phyloP scores from a whole-genome alignment of 2,329 filamentous ascomycete genomes.

The Fusarium sp. region DNA sequence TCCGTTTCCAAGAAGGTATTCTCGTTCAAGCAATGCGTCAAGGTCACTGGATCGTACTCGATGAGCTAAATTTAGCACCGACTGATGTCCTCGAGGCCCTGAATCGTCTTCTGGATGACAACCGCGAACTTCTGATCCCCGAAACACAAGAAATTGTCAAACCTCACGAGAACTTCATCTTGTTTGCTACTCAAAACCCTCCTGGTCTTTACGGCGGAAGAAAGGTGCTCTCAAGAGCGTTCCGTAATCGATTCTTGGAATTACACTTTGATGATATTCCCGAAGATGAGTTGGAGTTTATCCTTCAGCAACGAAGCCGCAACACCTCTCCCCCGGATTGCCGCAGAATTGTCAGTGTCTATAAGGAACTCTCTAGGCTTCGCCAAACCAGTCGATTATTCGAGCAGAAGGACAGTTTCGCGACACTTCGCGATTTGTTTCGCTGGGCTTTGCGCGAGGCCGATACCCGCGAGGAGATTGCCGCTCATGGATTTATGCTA shows the following conservation, averaged over 20 bases:
- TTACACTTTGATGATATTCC: slow-evolving; percentile 98
- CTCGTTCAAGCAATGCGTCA: slow-evolving; percentile 91
- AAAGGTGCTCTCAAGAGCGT: slow-evolving; percentile 92
- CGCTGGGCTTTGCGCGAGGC: slow-evolving; percentile 90
- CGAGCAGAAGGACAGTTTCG: slow-evolving; percentile 97
- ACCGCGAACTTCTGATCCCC: slow-evolving; percentile 92
- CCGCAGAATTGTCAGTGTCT: slow-evolving; percentile 89
- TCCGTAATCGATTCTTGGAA: slow-evolving; percentile 96
- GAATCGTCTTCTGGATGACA: slow-evolving; percentile 95
- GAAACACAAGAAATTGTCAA: slow-evolving; percentile 95
- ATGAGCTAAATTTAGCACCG: slow-evolving; percentile 95
- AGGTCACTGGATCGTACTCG: slow-evolving; percentile 97
- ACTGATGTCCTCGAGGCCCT: slow-evolving; percentile 97
- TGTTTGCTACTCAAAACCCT: slow-evolving; percentile 98
- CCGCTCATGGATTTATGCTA: slow-evolving; percentile 94
- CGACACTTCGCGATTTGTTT: slow-evolving; percentile 94
- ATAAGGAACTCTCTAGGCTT: slow-evolving; percentile 88
- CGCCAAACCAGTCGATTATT: slow-evolving; percentile 92
- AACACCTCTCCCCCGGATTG: slow-evolving; percentile 92
- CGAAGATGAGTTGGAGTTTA: slow-evolving; percentile 90
- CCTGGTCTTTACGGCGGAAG: slow-evolving; percentile 94
- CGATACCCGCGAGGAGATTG: slow-evolving; percentile 87
- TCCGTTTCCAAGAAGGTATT: slow-evolving; percentile 92
- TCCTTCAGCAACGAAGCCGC: slow-evolving; percentile 87
- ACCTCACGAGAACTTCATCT: slow-evolving; percentile 94